These are phyloP conservation scores for Magnusiomyces suaveolens DNA, from an alignment of 1,139 yeast genomes.

Conservation along the genomic window DNA sequence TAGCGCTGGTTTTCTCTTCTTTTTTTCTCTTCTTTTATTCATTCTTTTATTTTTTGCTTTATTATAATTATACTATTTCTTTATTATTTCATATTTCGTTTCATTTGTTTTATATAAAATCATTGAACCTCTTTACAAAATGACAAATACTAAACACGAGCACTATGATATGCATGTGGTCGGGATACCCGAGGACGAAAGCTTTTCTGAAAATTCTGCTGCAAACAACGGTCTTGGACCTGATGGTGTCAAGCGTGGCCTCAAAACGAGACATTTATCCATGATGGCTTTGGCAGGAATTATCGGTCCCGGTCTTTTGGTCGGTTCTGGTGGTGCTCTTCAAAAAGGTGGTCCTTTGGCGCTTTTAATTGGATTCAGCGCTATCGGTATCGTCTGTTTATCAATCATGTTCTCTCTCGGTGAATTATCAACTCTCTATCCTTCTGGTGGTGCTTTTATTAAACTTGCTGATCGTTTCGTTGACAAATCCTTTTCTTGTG, in stretches of 20 bases:
- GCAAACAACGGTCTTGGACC: too few relatives aligned
- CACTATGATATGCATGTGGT: too few relatives aligned
- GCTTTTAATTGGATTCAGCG: conserved; percentile 45
- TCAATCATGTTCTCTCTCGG: conserved; percentile 54
- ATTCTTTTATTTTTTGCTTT: too few relatives aligned
- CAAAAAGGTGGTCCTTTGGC: conserved; percentile 58
- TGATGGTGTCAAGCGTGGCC: conserved; percentile 43
- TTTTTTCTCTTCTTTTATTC: too few relatives aligned
- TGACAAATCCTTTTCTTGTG: conserved; percentile 51
- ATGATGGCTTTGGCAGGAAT: conserved; percentile 62
- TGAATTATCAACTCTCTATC: conserved; percentile 55
- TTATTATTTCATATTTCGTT: too few relatives aligned
- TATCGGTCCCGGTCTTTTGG: conserved; percentile 59
- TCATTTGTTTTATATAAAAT: too few relatives aligned
- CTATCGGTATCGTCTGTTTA: conserved; percentile 52
- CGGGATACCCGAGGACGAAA: too few relatives aligned
- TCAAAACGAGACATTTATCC: conserved; percentile 41
- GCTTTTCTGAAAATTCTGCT: too few relatives aligned
- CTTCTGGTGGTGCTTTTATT: conserved; percentile 55
- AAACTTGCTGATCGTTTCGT: conserved; percentile 48
- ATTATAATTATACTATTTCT: too few relatives aligned
- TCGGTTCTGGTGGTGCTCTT: conserved; percentile 55
- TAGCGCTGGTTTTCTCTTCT: too few relatives aligned
- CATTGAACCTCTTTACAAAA: too few relatives aligned
- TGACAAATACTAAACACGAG: too few relatives aligned